Percentiles rank a stretch among this genome's conserved stretches.
Evolutionary conservation across 2,329 filamentous ascomycete species (phyloP).

Genomic region (Furcasterigmium sp.): DNA sequence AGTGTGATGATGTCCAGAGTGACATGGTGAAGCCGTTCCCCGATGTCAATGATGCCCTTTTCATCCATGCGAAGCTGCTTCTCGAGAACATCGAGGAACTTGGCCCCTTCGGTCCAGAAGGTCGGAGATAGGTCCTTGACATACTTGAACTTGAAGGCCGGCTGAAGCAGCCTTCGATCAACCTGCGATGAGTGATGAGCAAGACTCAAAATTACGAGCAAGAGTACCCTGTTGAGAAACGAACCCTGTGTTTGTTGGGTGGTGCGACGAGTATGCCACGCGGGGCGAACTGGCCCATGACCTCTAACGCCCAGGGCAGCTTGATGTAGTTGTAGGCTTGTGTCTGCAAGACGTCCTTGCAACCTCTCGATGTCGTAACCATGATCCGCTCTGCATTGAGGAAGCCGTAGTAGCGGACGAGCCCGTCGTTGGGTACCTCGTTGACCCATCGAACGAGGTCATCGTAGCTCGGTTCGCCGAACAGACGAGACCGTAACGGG

Average conservation of each 20-base stretch:
- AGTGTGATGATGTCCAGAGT: not conserved
- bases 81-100: not conserved
- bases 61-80: not conserved
- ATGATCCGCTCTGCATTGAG: constrained; percentile 38
- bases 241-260: not conserved
- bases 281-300: not conserved
- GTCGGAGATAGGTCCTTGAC: not conserved
- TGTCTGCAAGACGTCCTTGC: constrained; percentile 6
- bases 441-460: constrained; percentile 24
- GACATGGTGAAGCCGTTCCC: not conserved
- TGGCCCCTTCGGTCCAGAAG: not conserved
- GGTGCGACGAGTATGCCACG: not conserved
- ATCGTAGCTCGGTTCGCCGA: constrained; percentile 1
- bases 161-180: not conserved
- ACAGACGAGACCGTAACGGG: not conserved
- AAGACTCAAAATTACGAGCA: no score
- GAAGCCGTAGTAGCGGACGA: constrained; percentile 37
- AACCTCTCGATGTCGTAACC: constrained; percentile 5
- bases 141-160: not conserved
- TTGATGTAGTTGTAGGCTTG: constrained; percentile 7
- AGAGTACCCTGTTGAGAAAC: no score
- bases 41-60: not conserved
- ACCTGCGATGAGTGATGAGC: not conserved
- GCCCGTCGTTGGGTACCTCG: constrained; percentile 35
- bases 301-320: not conserved